Evolutionary conservation across 2,329 filamentous ascomycete species (phyloP).

Genomic region (Cladorrhinum sp.): DNA sequence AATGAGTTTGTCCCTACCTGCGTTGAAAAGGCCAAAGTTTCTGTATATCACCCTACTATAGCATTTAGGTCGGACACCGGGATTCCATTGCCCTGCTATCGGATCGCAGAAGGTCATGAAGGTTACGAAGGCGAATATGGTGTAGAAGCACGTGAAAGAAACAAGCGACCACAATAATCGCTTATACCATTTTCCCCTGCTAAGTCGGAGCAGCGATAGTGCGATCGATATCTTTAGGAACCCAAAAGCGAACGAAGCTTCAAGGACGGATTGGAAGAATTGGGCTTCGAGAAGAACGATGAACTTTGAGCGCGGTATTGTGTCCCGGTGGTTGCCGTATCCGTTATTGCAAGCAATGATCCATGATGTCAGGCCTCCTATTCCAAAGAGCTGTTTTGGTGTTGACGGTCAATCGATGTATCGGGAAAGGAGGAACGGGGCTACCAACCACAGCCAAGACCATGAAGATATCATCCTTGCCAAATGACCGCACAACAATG

Average conservation of each 20-base stretch:
- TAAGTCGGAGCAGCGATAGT: conserved; percentile 23
- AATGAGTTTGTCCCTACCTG: conserved; percentile 8
- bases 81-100: conserved; percentile 21
- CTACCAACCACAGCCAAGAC: conserved; percentile 25
- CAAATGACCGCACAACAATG: conserved; percentile 27
- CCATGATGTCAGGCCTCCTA: conserved; percentile 21
- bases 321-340: conserved; percentile 21
- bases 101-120: conserved; percentile 24
- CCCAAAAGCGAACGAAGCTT: conserved; percentile 24
- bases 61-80: conserved; percentile 12
- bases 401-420: not conserved
- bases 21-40: conserved; percentile 25
- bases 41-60: conserved; percentile 22
- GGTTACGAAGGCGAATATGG: conserved; percentile 24
- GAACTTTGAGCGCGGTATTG: conserved; percentile 11
- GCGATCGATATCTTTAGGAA: conserved; percentile 28
- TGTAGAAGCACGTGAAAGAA: conserved; percentile 24
- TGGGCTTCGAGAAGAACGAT: conserved; percentile 20
- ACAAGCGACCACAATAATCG: conserved; percentile 22
- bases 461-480: conserved; percentile 31
- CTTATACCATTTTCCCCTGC: conserved; percentile 23
- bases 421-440: not conserved
- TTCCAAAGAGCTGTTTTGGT: conserved; percentile 17
- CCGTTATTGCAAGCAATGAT: conserved; percentile 17
- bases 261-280: conserved; percentile 25